Evolutionary conservation across 78 protist genomes (phyloP).

Genomic region (Capsaspora owczarzaki): DNA sequence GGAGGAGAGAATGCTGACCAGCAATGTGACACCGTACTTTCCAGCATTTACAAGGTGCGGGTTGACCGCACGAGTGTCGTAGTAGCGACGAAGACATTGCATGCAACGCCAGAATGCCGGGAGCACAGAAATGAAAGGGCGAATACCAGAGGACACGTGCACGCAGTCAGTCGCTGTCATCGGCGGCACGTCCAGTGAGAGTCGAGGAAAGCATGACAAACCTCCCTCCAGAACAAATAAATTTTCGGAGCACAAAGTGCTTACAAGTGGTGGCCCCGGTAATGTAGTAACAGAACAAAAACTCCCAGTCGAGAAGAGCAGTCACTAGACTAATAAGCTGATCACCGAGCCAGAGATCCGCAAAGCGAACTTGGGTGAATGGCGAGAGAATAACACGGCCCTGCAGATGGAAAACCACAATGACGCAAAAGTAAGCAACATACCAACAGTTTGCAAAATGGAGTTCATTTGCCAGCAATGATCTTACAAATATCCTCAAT

Average conservation of each 20-base stretch:
- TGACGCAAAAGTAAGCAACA: neutral
- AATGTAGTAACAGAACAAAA: neutral
- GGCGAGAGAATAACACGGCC: constrained; percentile 10
- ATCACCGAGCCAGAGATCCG: constrained; percentile 29
- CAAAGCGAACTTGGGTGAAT: constrained; percentile 12
- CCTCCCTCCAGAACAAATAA: no score
- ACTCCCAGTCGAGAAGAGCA: constrained; percentile 14
- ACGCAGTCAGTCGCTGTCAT: no score
- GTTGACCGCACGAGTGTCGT: constrained; percentile 20
- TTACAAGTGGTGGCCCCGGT: neutral
- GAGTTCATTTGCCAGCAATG: neutral
- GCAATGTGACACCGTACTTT: constrained; percentile 10
- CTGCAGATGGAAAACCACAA: neutral
- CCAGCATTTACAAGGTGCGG: constrained; percentile 33
- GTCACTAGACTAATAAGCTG: constrained; percentile 6
- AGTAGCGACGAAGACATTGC: constrained; percentile 63
- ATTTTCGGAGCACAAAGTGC: no score
- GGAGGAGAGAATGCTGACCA: neutral
- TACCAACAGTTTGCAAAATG: neutral
- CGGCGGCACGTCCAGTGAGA: no score
- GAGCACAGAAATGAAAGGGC: constrained; percentile 5
- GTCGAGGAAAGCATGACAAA: no score
- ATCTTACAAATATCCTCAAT: neutral
- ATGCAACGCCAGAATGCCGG: constrained; percentile 53
- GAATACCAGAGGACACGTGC: neutral